Percentiles rank a stretch among this genome's conserved stretches.
Conservation (phyloP, 768 basidiomycete genomes). For the Boletus tomentosulus region DNA sequence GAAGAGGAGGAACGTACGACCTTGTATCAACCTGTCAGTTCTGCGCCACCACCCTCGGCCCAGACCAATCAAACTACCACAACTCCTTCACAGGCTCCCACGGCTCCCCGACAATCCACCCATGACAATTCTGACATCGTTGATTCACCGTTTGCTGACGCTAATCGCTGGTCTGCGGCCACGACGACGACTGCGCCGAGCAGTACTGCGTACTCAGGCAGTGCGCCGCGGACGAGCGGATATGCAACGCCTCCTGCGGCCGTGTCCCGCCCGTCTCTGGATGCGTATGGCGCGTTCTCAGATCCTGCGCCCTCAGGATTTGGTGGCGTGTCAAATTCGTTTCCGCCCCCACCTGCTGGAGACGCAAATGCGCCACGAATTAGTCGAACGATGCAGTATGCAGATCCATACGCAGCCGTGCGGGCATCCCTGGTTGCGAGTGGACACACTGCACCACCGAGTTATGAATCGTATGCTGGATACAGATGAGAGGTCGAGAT, state of each 20-base stretch:
- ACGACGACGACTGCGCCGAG: slow-evolving; percentile 24
- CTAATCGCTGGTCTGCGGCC: slow-evolving; percentile 44
- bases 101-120: slow-evolving; percentile 20
- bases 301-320: slow-evolving; percentile 83
- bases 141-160: slow-evolving; percentile 48
- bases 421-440: slow-evolving; percentile 49
- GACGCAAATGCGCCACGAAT: slow-evolving; percentile 44
- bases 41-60: slow-evolving; percentile 30
- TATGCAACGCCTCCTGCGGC: slow-evolving; percentile 32
- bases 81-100: slow-evolving; percentile 6
- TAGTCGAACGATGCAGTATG: slow-evolving; percentile 92
- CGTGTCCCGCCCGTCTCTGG: slow-evolving; percentile 64
- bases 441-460: slow-evolving; percentile 39
- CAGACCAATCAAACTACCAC: slow-evolving; percentile 20
- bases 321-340: slow-evolving; percentile 37
- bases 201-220: slow-evolving; percentile 24
- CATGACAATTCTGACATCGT: slow-evolving; percentile 21
- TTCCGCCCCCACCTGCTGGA: slow-evolving; percentile 30
- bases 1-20: slow-evolving; percentile 50
- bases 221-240: slow-evolving; percentile 18
- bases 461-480: slow-evolving; percentile 52
- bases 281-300: slow-evolving; percentile 87
- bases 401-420: slow-evolving; percentile 83
- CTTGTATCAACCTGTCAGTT: slow-evolving; percentile 44
- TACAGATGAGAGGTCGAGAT: slow-evolving; percentile 36